Percentiles rank a stretch among this genome's conserved stretches.
These are phyloP conservation scores for Jaapia argillacea DNA, from an alignment of 768 basidiomycete species.

Conservation along the genomic window DNA sequence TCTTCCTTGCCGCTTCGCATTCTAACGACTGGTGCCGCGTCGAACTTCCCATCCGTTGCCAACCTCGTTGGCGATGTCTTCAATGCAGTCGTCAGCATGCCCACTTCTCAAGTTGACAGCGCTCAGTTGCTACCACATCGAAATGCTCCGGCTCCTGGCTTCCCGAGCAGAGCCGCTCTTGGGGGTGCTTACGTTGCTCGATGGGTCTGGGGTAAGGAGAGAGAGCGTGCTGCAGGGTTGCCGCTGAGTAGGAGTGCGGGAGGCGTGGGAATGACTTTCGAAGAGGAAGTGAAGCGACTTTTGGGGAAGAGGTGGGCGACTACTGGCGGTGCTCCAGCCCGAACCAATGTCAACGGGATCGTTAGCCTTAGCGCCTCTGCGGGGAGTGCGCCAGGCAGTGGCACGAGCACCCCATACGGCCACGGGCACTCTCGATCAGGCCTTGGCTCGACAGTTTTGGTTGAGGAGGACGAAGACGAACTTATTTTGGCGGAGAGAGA, in stretches of 20 bases:
- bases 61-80: constrained; percentile 77
- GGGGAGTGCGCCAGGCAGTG: constrained; percentile 48
- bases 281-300: constrained; percentile 69
- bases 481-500: constrained; percentile 41
- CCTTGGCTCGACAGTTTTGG: constrained; percentile 41
- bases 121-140: constrained; percentile 64
- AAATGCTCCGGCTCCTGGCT: constrained; percentile 63
- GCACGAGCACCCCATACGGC: constrained; percentile 59
- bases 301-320: constrained; percentile 68
- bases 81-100: constrained; percentile 72
- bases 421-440: constrained; percentile 33
- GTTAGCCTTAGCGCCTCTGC: constrained; percentile 13
- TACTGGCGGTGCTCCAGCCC: constrained; percentile 44
- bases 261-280: constrained; percentile 48
- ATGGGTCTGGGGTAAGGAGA: constrained; percentile 78
- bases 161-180: constrained; percentile 58
- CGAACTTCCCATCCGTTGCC: constrained; percentile 76
- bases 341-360: constrained; percentile 48
- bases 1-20: constrained; percentile 54
- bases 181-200: constrained; percentile 74
- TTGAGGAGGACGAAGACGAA: constrained; percentile 75
- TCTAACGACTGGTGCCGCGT: constrained; percentile 68
- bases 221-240: constrained; percentile 21
- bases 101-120: constrained; percentile 65
- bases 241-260: too few relatives aligned